A percentile compares a stretch with the other conserved stretches of the same genome.
phyloP scores from a whole-genome alignment of 331 rosid genomes.

The Malus hybrid region DNA sequence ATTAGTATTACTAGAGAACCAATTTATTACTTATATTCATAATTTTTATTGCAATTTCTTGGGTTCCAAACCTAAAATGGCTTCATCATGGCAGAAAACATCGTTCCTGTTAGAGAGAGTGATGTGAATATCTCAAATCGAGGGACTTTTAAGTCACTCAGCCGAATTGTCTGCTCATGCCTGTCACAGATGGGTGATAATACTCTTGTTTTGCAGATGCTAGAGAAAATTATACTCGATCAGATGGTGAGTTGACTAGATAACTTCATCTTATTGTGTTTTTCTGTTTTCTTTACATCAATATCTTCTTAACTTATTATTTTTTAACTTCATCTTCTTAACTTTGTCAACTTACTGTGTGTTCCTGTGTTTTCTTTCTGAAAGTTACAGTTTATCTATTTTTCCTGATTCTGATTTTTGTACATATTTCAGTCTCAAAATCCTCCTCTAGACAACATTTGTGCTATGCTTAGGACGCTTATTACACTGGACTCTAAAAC shows the following conservation, averaged over 20 bases:
- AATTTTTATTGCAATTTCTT: neutral
- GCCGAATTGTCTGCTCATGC: slow-evolving; percentile 34
- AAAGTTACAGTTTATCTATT: neutral
- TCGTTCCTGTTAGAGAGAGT: slow-evolving; percentile 29
- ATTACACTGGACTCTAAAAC: slow-evolving; percentile 48
- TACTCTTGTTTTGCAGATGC: slow-evolving; percentile 42
- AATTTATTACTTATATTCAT: neutral
- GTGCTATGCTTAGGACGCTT: slow-evolving; percentile 62
- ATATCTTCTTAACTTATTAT: neutral
- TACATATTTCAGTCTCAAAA: slow-evolving; percentile 33
- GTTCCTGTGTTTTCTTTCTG: neutral
- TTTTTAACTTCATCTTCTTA: neutral
- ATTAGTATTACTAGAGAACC: neutral
- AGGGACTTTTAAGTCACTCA: slow-evolving; percentile 39
- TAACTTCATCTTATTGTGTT: neutral
- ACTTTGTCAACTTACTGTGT: no score
- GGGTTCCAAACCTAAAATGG: slow-evolving; percentile 2
- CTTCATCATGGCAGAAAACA: slow-evolving; percentile 31
- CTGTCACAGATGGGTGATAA: slow-evolving; percentile 64
- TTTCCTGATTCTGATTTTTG: slow-evolving; percentile 4
- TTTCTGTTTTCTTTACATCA: neutral
- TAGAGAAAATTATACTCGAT: slow-evolving; percentile 50
- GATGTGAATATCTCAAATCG: slow-evolving; percentile 17
- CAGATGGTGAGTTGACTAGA: slow-evolving; percentile 43
- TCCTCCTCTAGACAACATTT: slow-evolving; percentile 55